phyloP scores from a whole-genome alignment of 1,139 yeast species.

The Arxiozyma heterogenica region DNA sequence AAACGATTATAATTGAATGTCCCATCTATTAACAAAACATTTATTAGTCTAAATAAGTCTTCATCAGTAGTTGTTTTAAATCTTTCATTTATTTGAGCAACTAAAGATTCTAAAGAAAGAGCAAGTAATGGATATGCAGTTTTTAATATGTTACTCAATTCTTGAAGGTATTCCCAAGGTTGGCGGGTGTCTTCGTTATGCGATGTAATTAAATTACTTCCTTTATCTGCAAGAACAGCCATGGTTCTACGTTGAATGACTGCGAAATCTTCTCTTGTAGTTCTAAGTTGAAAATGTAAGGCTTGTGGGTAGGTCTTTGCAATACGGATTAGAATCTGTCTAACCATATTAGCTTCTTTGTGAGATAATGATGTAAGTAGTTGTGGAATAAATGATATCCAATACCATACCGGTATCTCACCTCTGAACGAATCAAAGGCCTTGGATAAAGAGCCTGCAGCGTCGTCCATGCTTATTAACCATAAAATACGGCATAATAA shows the following conservation, averaged over 20 bases:
- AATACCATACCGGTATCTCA: conserved; percentile 97
- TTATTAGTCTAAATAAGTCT: conserved; percentile 88
- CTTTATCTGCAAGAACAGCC: conserved; percentile 45
- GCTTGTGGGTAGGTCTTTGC: conserved; percentile 98
- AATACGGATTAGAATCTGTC: conserved; percentile 78
- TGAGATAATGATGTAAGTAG: conserved; percentile 81
- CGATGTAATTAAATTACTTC: conserved; percentile 12
- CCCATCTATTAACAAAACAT: conserved; percentile 88
- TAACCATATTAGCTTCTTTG: conserved; percentile 80
- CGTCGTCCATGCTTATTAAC: conserved; percentile 87
- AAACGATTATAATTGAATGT: conserved; percentile 78
- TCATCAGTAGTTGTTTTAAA: conserved; percentile 94
- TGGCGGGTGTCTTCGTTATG: conserved; percentile 37
- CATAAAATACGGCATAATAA: conserved; percentile 83
- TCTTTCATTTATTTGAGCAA: conserved; percentile 89
- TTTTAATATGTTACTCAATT: conserved; percentile 86
- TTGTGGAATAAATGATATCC: conserved; percentile 97
- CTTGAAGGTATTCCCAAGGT: conserved; percentile 95
- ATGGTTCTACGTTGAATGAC: conserved; percentile 74
- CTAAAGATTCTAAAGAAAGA: conserved; percentile 83
- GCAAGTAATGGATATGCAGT: conserved; percentile 95
- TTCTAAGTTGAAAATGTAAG: conserved; percentile 86
- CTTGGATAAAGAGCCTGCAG: conserved; percentile 67
- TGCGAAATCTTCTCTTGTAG: conserved; percentile 88
- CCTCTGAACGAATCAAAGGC: conserved; percentile 92